Evolutionary conservation across 805 yeast species (phyloP).

Genomic region (Peterozyma xylosa): DNA sequence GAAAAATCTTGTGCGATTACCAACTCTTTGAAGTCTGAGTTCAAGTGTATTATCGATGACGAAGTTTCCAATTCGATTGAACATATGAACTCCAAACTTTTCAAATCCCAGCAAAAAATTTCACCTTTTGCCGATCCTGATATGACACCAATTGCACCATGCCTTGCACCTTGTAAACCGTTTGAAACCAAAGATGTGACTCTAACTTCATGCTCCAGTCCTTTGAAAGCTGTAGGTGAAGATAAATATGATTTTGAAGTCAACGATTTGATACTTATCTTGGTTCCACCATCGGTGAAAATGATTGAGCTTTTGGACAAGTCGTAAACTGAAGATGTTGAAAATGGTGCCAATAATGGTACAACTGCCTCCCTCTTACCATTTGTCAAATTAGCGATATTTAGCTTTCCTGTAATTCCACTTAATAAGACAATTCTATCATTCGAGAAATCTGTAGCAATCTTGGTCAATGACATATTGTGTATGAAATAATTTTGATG

Average conservation of each 20-base stretch:
- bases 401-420: constrained; percentile 17
- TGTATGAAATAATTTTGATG: constrained; percentile 15
- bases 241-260: constrained; percentile 7
- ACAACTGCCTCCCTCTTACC: constrained; percentile 16
- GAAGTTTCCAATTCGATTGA: constrained; percentile 9
- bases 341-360: constrained; percentile 15
- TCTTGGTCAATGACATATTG: constrained; percentile 15
- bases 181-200: constrained; percentile 13
- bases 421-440: constrained; percentile 17
- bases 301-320: constrained; percentile 18
- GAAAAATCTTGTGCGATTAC: constrained; percentile 14
- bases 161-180: constrained; percentile 12
- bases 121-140: constrained; percentile 22
- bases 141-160: constrained; percentile 20
- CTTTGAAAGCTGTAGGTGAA: constrained; percentile 14
- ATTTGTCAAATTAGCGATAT: constrained; percentile 14
- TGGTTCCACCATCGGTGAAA: constrained; percentile 27
- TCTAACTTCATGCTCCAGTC: constrained; percentile 13
- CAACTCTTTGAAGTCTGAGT: constrained; percentile 20
- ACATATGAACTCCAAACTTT: constrained; percentile 10
- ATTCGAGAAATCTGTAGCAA: constrained; percentile 18
- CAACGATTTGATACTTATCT: constrained; percentile 14
- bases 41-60: constrained; percentile 14
- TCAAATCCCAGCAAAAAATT: constrained; percentile 24
- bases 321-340: constrained; percentile 22